These are phyloP conservation scores for Ilex asprella DNA, from an alignment of 257 asterid species.

Conservation along the genomic window DNA sequence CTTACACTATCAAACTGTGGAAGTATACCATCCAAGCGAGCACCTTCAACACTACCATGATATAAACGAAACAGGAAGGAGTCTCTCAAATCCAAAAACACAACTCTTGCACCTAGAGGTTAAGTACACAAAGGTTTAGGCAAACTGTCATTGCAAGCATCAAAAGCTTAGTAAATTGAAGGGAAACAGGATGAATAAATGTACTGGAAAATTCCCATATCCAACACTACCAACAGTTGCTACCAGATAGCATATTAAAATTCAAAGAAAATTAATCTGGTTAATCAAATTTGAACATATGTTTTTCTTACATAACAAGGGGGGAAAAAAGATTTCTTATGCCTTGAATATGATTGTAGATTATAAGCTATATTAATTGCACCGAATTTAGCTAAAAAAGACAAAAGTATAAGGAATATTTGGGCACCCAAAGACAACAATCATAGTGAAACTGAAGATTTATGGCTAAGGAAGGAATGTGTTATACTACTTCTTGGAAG, in stretches of 20 bases:
- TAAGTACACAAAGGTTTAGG: slow-evolving; percentile 12
- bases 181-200: not conserved
- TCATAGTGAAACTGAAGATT: too few species aligned
- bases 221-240: not conserved
- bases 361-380: too few species aligned
- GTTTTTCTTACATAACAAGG: too few species aligned
- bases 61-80: slow-evolving; percentile 60
- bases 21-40: slow-evolving; percentile 73
- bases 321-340: too few species aligned
- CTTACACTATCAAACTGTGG: slow-evolving; percentile 79
- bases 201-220: slow-evolving; percentile 11
- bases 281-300: too few species aligned
- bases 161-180: not conserved
- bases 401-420: too few species aligned
- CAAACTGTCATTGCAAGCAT: slow-evolving; percentile 5
- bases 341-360: too few species aligned
- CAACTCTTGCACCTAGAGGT: slow-evolving; percentile 71
- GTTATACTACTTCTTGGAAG: too few species aligned
- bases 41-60: slow-evolving; percentile 65
- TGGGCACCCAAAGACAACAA: too few species aligned
- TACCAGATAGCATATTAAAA: not conserved
- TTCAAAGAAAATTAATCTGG: too few species aligned
- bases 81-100: slow-evolving; percentile 94
- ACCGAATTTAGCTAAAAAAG: too few species aligned
- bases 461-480: too few species aligned